Evolutionary conservation across 2,329 filamentous ascomycete genomes (phyloP).

Genomic region (Fusarium nurragi): DNA sequence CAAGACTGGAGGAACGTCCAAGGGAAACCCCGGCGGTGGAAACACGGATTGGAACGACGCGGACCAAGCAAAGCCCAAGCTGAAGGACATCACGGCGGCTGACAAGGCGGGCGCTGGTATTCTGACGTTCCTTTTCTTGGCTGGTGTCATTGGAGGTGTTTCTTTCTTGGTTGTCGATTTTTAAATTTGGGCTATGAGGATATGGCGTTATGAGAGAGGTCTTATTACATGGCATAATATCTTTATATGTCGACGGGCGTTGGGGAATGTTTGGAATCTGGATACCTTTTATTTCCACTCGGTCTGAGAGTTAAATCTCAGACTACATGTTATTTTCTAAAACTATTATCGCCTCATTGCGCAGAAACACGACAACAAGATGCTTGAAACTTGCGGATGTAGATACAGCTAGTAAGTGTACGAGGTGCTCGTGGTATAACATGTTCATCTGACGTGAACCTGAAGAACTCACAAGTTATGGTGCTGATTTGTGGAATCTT

Average conservation of each 20-base stretch:
- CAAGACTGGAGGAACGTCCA: slow-evolving; percentile 67
- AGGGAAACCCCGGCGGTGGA: slow-evolving; percentile 61
- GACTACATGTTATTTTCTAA: background rate
- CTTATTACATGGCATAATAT: background rate
- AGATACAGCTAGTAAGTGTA: too few relatives aligned
- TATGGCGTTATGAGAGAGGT: slow-evolving; percentile 4
- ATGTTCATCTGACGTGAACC: too few relatives aligned
- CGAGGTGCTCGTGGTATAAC: too few relatives aligned
- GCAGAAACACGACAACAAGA: background rate
- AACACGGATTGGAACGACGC: slow-evolving; percentile 45
- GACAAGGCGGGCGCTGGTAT: slow-evolving; percentile 67
- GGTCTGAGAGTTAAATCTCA: background rate
- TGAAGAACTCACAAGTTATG: too few relatives aligned
- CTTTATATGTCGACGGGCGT: slow-evolving; percentile 10
- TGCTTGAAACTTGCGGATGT: too few relatives aligned
- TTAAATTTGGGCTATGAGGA: background rate
- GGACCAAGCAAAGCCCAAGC: slow-evolving; percentile 29
- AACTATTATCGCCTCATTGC: background rate
- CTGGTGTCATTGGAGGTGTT: slow-evolving; percentile 60
- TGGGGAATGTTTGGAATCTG: background rate
- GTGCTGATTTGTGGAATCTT: background rate
- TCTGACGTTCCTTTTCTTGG: slow-evolving; percentile 60
- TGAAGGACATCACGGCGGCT: slow-evolving; percentile 53
- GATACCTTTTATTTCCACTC: slow-evolving; percentile 9
- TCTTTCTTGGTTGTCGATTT: slow-evolving; percentile 46